Conservation (phyloP, 768 basidiomycete species). For the Asterophora parasitica region DNA sequence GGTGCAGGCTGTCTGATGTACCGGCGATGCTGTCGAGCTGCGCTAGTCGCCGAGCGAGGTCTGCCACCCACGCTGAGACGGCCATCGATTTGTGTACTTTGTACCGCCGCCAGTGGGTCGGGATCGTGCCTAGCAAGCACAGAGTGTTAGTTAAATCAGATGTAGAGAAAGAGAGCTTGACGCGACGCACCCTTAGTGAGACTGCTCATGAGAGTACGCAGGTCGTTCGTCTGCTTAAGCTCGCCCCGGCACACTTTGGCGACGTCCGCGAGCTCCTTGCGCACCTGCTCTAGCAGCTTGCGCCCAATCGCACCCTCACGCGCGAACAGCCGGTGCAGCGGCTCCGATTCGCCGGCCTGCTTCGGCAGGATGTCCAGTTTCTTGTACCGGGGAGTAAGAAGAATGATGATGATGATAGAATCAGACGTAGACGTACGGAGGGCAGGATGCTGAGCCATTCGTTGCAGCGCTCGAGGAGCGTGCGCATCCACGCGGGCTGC, state of each 20-base stretch:
- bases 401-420: too few species aligned
- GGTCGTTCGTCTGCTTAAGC: constrained; percentile 93
- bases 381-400: constrained; percentile 30
- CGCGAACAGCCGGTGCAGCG: constrained; percentile 82
- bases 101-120: constrained; percentile 84
- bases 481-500: constrained; percentile 93
- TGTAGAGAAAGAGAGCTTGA: not conserved
- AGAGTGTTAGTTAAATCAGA: not conserved
- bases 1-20: constrained; percentile 50
- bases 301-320: constrained; percentile 81
- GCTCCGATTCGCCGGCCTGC: constrained; percentile 71
- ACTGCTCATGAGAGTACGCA: constrained; percentile 85
- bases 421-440: constrained; percentile 40
- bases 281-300: constrained; percentile 74
- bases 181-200: constrained; percentile 72
- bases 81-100: constrained; percentile 81
- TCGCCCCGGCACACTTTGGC: constrained; percentile 81
- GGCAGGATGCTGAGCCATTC: constrained; percentile 83
- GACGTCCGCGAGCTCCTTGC: constrained; percentile 76
- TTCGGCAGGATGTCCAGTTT: constrained; percentile 60
- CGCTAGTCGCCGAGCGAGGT: constrained; percentile 73
- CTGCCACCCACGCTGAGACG: constrained; percentile 80
- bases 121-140: constrained; percentile 65
- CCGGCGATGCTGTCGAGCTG: constrained; percentile 74
- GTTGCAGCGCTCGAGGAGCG: constrained; percentile 71